Percentiles rank a stretch among this genome's conserved stretches.
Conservation (phyloP, 495 filamentous ascomycete genomes). For the Aspergillus asperescens region DNA sequence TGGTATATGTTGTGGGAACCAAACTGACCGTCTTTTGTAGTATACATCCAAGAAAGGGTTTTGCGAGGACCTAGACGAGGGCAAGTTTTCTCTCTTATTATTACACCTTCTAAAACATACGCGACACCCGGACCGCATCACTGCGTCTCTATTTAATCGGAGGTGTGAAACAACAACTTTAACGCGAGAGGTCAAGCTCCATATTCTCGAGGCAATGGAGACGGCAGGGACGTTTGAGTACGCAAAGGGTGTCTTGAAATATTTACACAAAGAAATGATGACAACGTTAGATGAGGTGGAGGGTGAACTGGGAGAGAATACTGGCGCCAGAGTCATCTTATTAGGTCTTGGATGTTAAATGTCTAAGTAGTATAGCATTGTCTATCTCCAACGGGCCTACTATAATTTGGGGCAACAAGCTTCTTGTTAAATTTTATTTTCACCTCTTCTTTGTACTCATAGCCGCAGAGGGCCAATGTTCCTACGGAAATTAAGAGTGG, state of each 20-base stretch:
- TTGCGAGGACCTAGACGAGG: slow-evolving; percentile 1
- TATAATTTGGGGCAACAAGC: too few species aligned
- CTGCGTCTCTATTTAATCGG: neutral
- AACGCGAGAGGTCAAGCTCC: neutral
- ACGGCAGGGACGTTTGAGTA: neutral
- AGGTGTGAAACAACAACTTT: neutral
- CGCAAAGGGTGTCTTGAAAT: neutral
- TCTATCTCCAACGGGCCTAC: too few species aligned
- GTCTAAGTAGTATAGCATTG: too few species aligned
- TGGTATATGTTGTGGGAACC: neutral
- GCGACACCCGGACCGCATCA: neutral
- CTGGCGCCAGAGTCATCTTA: neutral
- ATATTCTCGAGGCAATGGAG: neutral
- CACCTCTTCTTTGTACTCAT: too few species aligned
- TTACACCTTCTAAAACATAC: slow-evolving; percentile 25
- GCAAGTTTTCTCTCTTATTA: slow-evolving; percentile 2
- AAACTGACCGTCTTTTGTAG: neutral
- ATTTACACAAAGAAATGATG: neutral
- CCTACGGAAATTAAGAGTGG: too few species aligned
- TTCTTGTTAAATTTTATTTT: too few species aligned
- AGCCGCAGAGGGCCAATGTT: too few species aligned
- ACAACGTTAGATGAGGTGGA: neutral
- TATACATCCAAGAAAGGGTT: neutral
- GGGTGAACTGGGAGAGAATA: neutral
- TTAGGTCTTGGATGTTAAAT: too few species aligned